These are phyloP conservation scores for Planoprotostelium fungivorum DNA, from an alignment of 78 protist genomes.

Conservation along the genomic window DNA sequence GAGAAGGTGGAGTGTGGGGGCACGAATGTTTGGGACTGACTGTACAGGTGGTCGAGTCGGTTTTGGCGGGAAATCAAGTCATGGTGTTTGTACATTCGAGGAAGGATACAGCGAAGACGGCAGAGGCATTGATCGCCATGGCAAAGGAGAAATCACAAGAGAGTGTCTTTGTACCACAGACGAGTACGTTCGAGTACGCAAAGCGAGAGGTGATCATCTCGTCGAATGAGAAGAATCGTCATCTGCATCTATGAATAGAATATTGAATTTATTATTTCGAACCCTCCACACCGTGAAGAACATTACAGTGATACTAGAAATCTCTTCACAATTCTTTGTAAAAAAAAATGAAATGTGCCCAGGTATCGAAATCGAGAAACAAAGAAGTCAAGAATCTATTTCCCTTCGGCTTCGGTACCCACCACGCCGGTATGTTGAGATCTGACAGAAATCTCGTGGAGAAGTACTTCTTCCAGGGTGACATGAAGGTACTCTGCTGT, in stretches of 20 bases:
- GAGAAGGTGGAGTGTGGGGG: conserved; percentile 74
- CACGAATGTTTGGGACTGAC: not conserved
- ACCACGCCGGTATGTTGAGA: conserved; percentile 97
- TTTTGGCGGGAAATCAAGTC: conserved; percentile 66
- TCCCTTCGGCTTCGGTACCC: conserved; percentile 96
- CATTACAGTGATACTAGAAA: conserved; percentile 10
- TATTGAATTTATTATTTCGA: no score
- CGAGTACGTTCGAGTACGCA: not conserved
- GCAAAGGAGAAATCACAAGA: conserved; percentile 29
- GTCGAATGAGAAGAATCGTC: no score
- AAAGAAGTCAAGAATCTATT: conserved; percentile 84
- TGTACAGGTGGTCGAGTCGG: conserved; percentile 23
- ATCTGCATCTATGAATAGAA: no score
- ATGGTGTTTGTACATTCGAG: conserved; percentile 98
- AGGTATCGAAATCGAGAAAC: not conserved
- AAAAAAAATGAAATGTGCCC: no score
- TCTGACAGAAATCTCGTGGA: conserved; percentile 88
- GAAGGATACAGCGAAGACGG: conserved; percentile 95
- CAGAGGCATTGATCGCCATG: conserved; percentile 43
- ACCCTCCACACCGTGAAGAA: not conserved
- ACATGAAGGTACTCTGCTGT: conserved; percentile 90
- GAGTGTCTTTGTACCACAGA: conserved; percentile 1
- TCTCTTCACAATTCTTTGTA: conserved; percentile 47
- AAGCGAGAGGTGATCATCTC: not conserved
- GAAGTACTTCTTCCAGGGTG: conserved; percentile 84